Percentiles rank a stretch among this genome's conserved stretches.
These are phyloP conservation scores for Yamadazyma triangularis DNA, from an alignment of 1,139 yeast genomes.

Conservation along the genomic window DNA sequence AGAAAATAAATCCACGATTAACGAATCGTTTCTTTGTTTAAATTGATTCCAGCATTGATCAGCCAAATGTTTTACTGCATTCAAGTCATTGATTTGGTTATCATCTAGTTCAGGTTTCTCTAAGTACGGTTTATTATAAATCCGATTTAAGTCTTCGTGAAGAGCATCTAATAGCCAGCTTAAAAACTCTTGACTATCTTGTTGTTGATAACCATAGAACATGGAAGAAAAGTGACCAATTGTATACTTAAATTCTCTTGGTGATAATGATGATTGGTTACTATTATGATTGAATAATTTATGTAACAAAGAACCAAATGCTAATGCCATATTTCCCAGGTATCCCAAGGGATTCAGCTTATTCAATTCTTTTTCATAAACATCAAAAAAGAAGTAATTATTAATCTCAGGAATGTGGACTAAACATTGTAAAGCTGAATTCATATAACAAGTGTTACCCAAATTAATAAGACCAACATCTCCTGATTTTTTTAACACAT, in stretches of 20 bases:
- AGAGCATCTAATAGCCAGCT: conserved; percentile 88
- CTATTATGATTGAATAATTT: conserved; percentile 42
- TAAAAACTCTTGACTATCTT: conserved; percentile 92
- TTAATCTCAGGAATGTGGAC: conserved; percentile 83
- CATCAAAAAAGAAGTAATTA: conserved; percentile 62
- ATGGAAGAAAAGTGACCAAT: conserved; percentile 77
- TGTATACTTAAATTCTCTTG: conserved; percentile 73
- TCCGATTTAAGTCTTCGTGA: conserved; percentile 89
- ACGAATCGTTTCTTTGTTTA: conserved; percentile 76
- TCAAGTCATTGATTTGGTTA: conserved; percentile 52
- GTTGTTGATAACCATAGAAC: conserved; percentile 88
- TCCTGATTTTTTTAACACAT: conserved; percentile 22
- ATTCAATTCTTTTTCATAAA: conserved; percentile 68
- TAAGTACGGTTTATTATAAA: conserved; percentile 74
- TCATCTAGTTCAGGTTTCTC: conserved; percentile 80
- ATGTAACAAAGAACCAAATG: conserved; percentile 65
- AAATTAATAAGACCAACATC: conserved; percentile 67
- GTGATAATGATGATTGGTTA: conserved; percentile 38
- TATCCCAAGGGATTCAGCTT: conserved; percentile 73
- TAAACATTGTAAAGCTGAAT: conserved; percentile 89
- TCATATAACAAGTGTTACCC: conserved; percentile 97
- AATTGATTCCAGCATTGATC: conserved; percentile 78
- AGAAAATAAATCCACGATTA: conserved; percentile 79
- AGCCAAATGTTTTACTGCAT: conserved; percentile 61
- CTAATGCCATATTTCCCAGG: conserved; percentile 71